A percentile compares a stretch with the other conserved stretches of the same genome.
phyloP scores from a whole-genome alignment of 2,329 filamentous ascomycete genomes.

The Acrodontium crateriforme region DNA sequence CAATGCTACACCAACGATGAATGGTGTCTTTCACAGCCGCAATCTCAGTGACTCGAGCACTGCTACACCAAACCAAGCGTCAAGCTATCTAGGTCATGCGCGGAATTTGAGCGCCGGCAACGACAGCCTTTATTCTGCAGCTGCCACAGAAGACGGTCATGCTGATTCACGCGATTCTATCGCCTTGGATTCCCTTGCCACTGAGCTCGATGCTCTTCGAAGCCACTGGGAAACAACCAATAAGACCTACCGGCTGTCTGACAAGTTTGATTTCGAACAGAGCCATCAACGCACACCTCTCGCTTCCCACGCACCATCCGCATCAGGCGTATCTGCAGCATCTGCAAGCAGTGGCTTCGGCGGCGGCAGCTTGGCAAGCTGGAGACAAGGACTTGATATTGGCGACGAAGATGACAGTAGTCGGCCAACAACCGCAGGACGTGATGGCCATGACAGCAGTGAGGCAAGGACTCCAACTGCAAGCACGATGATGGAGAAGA shows the following conservation, averaged over 20 bases:
- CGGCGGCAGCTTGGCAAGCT: slow-evolving; percentile 66
- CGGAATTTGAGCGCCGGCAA: slow-evolving; percentile 49
- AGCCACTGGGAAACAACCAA: slow-evolving; percentile 93
- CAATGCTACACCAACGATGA: slow-evolving; percentile 16
- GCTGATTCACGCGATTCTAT: slow-evolving; percentile 21
- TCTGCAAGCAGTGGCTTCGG: slow-evolving; percentile 26
- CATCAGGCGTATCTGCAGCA: slow-evolving; percentile 2
- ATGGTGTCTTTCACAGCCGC: slow-evolving; percentile 30
- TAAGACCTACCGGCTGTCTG: slow-evolving; percentile 85
- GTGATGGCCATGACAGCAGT: no score
- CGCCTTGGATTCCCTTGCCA: slow-evolving; percentile 70
- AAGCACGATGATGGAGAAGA: no score
- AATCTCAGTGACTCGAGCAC: slow-evolving; percentile 31
- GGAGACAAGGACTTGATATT: slow-evolving; percentile 62
- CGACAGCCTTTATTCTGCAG: slow-evolving; percentile 35
- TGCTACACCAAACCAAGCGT: no score
- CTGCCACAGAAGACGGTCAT: slow-evolving; percentile 6
- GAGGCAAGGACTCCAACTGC: no score
- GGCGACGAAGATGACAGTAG: slow-evolving; percentile 10
- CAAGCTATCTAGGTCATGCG: slow-evolving; percentile 31
- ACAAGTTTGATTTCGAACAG: slow-evolving; percentile 66
- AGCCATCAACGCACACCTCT: slow-evolving; percentile 5
- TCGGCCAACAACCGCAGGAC: slow-evolving; percentile 2
- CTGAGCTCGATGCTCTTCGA: slow-evolving; percentile 78
- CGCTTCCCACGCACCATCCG: no score